Evolutionary conservation across 306 rosid species (phyloP).

Genomic region (Urtica urens): DNA sequence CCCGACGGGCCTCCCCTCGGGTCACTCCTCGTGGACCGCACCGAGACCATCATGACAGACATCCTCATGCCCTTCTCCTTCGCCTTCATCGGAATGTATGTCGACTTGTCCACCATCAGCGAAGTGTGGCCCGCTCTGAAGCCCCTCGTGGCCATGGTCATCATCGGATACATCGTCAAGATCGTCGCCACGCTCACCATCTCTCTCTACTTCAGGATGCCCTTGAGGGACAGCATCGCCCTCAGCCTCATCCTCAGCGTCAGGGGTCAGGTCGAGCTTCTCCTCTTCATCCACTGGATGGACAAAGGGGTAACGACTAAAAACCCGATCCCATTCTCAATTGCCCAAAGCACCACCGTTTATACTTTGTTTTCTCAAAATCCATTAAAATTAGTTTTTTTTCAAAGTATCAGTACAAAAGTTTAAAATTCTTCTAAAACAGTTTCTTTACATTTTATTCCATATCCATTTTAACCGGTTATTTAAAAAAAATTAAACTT

Average conservation of each 20-base stretch:
- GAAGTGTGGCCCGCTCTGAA: slow-evolving; percentile 28
- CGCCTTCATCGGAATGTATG: slow-evolving; percentile 33
- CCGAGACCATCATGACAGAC: slow-evolving; percentile 30
- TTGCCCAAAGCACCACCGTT: too few relatives aligned
- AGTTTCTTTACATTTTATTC: too few relatives aligned
- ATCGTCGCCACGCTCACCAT: slow-evolving; percentile 21
- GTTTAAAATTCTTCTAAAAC: too few relatives aligned
- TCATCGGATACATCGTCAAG: slow-evolving; percentile 32
- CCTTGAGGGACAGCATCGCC: slow-evolving; percentile 40
- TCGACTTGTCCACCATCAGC: slow-evolving; percentile 29
- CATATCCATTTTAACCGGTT: too few relatives aligned
- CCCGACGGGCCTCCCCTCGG: slow-evolving; percentile 81
- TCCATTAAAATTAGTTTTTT: too few relatives aligned
- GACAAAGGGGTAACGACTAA: slow-evolving; percentile 63
- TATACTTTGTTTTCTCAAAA: too few relatives aligned
- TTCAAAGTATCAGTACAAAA: too few relatives aligned
- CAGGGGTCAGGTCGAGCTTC: slow-evolving; percentile 56
- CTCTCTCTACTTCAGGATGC: slow-evolving; percentile 27
- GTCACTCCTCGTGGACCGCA: slow-evolving; percentile 27
- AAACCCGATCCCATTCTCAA: too few relatives aligned
- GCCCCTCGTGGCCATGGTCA: slow-evolving; percentile 34
- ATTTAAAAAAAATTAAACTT: too few relatives aligned
- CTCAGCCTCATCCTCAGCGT: slow-evolving; percentile 46
- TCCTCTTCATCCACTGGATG: slow-evolving; percentile 50
- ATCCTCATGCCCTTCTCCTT: slow-evolving; percentile 53